Evolutionary conservation across 768 basidiomycete species (phyloP), one percentile per base, ranked within the genome.

Genomic region (Boletus tylopilopsis): DNA sequence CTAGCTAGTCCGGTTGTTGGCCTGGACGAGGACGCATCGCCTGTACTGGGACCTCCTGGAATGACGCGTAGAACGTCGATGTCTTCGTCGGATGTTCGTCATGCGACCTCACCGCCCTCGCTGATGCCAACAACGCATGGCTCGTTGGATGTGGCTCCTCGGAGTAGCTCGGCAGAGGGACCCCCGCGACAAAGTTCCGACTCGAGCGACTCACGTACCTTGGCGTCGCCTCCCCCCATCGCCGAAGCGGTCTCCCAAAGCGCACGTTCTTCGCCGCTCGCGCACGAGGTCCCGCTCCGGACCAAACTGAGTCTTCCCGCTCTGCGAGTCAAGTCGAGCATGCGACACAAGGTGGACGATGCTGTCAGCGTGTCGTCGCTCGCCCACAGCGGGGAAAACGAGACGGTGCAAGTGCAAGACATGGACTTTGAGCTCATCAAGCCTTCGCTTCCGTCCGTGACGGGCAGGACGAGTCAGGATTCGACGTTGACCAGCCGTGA

Each of bases 381-480:
- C 13, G 37, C 53, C 5, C 37, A 18, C 0, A 68, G 67, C 10
- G 55, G 52, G 44, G 68, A 64, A 73, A 69, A 72, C 34, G 79
- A 86, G 56, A 80, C 79, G 2, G 75, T 90, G 6, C 88, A 91
- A 47, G 84, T 90, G 8, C 72, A 87, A 61, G 85, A 90, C 61
- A 84, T 83, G 74, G 88, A 90, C 56, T 91, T 92, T 55, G 85
- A 90, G 68, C 77, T 90, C 13, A 74, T 91, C 29, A 73, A 78
- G 21, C 89, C 88, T 0, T 73, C 68, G n/a, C 53, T 85, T 11
- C 68, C 78, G 0, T 71, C 70, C 21, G 55, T 74, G 21, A 29
- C 63, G 57, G 69, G 71, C 6, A 70, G 78, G 27, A 65, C 68
- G 11, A 83, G 80, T 58, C 81, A 82, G 46, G 85, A 87, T 42